These are phyloP conservation scores for Baorangia bicolor DNA, from an alignment of 768 basidiomycete genomes.

Conservation along the genomic window DNA sequence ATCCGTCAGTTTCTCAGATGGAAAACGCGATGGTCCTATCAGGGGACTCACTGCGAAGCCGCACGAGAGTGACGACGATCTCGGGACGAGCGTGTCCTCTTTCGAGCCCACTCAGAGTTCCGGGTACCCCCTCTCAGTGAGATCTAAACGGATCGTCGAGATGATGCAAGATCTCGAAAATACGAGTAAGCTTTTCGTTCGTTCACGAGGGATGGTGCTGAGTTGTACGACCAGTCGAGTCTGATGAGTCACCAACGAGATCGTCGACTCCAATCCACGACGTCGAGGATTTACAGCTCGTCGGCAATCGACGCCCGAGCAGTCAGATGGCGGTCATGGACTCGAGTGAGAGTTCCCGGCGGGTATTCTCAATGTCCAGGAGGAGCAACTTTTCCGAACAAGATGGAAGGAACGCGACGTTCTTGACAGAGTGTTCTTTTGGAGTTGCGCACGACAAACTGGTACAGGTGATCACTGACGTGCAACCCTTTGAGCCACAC, in stretches of 20 bases:
- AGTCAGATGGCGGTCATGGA: slow-evolving; percentile 26
- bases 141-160: slow-evolving; percentile 79
- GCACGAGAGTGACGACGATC: slow-evolving; percentile 39
- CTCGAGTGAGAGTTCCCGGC: slow-evolving; percentile 32
- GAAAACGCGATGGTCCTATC: slow-evolving; percentile 87
- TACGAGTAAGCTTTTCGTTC: slow-evolving; percentile 52
- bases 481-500: slow-evolving; percentile 90
- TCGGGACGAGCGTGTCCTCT: slow-evolving; percentile 21
- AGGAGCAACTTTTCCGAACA: slow-evolving; percentile 36
- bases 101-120: slow-evolving; percentile 18
- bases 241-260: slow-evolving; percentile 59
- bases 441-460: slow-evolving; percentile 90
- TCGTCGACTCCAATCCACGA: slow-evolving; percentile 45
- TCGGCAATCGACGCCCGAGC: slow-evolving; percentile 42
- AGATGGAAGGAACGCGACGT: slow-evolving; percentile 53
- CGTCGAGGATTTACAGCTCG: slow-evolving; percentile 47
- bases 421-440: slow-evolving; percentile 96
- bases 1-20: slow-evolving; percentile 97
- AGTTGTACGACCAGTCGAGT: slow-evolving; percentile 24
- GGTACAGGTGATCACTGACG: slow-evolving; percentile 90
- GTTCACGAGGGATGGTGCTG: slow-evolving; percentile 2
- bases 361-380: slow-evolving; percentile 46
- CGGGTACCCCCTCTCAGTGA: slow-evolving; percentile 52
- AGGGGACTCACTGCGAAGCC: slow-evolving; percentile 47
- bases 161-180: slow-evolving; percentile 76